Percentiles rank a stretch among this genome's conserved stretches.
Evolutionary conservation across 768 basidiomycete genomes (phyloP).

Genomic region (Macrolepiota dolichaula): DNA sequence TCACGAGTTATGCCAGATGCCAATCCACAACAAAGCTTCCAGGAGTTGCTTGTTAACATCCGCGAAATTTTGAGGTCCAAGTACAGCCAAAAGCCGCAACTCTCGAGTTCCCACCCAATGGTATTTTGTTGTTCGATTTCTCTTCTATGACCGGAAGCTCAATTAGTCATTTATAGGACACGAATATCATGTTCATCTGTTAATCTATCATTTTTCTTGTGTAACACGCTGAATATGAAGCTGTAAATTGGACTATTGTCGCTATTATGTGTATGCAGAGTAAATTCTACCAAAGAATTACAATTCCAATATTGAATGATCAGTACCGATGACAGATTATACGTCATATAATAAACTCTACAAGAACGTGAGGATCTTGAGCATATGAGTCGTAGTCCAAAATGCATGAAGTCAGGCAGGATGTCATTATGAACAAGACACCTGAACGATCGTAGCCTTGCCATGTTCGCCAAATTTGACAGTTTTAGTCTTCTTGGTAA

Average conservation of each 20-base stretch:
- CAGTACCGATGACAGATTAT: neutral
- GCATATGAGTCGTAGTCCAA: no score
- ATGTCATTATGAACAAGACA: conserved; percentile 35
- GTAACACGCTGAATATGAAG: neutral
- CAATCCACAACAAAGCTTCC: conserved; percentile 40
- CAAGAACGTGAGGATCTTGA: neutral
- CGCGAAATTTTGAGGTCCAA: conserved; percentile 35
- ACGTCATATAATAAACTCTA: neutral
- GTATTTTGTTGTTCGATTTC: conserved; percentile 23
- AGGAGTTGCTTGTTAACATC: conserved; percentile 36
- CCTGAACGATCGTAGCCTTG: conserved; percentile 46
- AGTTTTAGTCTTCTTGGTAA: conserved; percentile 17
- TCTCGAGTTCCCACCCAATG: conserved; percentile 35
- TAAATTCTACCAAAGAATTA: neutral
- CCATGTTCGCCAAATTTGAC: conserved; percentile 58
- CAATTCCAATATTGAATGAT: neutral
- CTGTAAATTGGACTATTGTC: neutral
- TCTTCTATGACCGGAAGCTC: neutral
- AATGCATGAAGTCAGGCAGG: neutral
- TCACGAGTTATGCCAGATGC: conserved; percentile 24
- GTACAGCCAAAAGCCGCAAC: conserved; percentile 44
- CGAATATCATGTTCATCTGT: conserved; percentile 27
- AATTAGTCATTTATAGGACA: conserved; percentile 21
- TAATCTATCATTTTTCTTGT: conserved; percentile 3
- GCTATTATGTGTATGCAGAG: neutral